Conservation (phyloP, 108 stramenopile genomes). For the Pseudonitzschia pungens region DNA sequence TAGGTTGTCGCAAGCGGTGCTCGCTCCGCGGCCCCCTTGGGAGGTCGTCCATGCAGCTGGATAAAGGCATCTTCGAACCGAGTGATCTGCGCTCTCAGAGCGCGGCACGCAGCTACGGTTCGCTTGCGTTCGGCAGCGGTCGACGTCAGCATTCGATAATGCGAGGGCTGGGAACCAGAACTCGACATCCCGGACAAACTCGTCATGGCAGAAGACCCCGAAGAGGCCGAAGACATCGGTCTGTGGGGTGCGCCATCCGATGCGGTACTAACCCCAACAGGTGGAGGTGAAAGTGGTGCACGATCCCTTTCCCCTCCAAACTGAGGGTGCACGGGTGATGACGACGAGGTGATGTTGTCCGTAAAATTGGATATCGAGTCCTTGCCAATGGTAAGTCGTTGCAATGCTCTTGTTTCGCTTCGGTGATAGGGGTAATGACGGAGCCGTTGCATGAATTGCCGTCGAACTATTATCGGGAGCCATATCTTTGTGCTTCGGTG, state of each 20-base stretch:
- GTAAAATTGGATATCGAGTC: constrained; percentile 15
- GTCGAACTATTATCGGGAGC: not conserved
- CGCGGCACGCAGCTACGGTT: constrained; percentile 87
- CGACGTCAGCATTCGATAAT: constrained; percentile 82
- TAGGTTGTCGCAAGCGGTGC: constrained; percentile 87
- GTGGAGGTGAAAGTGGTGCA: constrained; percentile 36
- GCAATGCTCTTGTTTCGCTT: constrained; percentile 9
- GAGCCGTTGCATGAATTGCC: constrained; percentile 4
- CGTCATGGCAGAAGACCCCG: constrained; percentile 27
- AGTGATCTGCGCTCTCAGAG: constrained; percentile 82
- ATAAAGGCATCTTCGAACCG: constrained; percentile 87
- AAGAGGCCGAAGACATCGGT: constrained; percentile 42
- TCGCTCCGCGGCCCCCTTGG: constrained; percentile 79
- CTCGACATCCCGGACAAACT: constrained; percentile 11
- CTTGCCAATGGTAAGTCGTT: not conserved
- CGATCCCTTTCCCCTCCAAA: constrained; percentile 26
- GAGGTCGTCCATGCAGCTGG: constrained; percentile 71
- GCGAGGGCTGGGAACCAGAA: constrained; percentile 38
- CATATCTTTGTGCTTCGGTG: constrained; percentile 16
- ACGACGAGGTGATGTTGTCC: constrained; percentile 2
- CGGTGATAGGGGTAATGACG: constrained; percentile 3
- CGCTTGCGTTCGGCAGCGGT: constrained; percentile 83
- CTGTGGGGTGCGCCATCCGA: constrained; percentile 43
- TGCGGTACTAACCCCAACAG: constrained; percentile 37
- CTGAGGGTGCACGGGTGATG: constrained; percentile 30